Evolutionary conservation across 1,139 yeast genomes (phyloP).

Genomic region (Candida glucosophila): DNA sequence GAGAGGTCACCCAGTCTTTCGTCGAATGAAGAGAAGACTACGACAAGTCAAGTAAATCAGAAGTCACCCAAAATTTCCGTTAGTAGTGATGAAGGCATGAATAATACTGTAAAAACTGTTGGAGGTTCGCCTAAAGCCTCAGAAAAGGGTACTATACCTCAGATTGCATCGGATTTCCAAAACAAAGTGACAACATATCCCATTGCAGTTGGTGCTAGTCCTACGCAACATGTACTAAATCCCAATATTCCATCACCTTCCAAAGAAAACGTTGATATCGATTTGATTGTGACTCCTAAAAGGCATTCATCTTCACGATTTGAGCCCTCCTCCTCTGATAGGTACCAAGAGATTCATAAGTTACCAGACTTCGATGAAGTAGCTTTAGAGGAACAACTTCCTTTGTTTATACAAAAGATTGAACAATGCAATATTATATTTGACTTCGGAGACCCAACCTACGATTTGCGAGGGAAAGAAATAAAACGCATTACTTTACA

Average conservation of each 20-base stretch:
- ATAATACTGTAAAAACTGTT: neutral
- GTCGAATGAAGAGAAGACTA: slow-evolving; percentile 11
- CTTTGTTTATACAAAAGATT: slow-evolving; percentile 75
- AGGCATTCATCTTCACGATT: slow-evolving; percentile 92
- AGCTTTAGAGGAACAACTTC: slow-evolving; percentile 74
- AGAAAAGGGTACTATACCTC: slow-evolving; percentile 27
- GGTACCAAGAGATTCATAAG: slow-evolving; percentile 59
- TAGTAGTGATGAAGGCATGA: slow-evolving; percentile 10
- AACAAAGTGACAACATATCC: slow-evolving; percentile 6
- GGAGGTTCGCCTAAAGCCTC: slow-evolving; percentile 14
- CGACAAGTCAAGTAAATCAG: slow-evolving; percentile 7
- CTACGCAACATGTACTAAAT: slow-evolving; percentile 18
- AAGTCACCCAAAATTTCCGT: slow-evolving; percentile 24
- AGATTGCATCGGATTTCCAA: slow-evolving; percentile 5
- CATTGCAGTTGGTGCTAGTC: slow-evolving; percentile 7
- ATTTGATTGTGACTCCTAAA: slow-evolving; percentile 58
- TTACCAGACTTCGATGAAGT: slow-evolving; percentile 90
- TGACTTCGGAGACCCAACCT: slow-evolving; percentile 89
- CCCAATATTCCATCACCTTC: slow-evolving; percentile 39
- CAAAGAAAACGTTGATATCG: slow-evolving; percentile 36
- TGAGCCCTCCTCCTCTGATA: slow-evolving; percentile 65
- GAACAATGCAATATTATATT: slow-evolving; percentile 93
- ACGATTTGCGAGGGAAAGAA: slow-evolving; percentile 88
- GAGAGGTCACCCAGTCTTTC: slow-evolving; percentile 23
- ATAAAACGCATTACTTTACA: slow-evolving; percentile 78